Conservation (phyloP, 2,329 filamentous ascomycete species). For the Karstenula rhodostoma region DNA sequence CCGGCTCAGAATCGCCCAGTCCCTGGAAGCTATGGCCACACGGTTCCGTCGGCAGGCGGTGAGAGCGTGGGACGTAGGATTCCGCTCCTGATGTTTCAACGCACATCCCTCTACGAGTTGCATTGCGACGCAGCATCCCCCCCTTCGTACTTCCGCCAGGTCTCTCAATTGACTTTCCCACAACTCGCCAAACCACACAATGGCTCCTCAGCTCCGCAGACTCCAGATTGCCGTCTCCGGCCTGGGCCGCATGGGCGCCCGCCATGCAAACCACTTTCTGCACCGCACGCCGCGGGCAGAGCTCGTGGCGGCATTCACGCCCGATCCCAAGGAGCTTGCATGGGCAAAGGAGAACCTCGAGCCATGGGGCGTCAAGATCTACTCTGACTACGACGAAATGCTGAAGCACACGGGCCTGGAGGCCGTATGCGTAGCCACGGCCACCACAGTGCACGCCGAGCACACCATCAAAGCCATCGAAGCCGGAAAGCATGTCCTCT, state of each 20-base stretch:
- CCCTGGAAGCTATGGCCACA: slow-evolving; percentile 31
- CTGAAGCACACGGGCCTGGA: slow-evolving; percentile 63
- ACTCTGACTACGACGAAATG: slow-evolving; percentile 65
- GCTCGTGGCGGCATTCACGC: slow-evolving; percentile 58
- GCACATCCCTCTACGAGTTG: background rate
- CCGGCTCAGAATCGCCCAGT: slow-evolving; percentile 3
- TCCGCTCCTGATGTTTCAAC: slow-evolving; percentile 8
- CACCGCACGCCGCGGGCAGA: slow-evolving; percentile 56
- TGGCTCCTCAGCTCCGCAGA: slow-evolving; percentile 47
- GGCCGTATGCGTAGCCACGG: slow-evolving; percentile 64
- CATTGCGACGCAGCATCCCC: slow-evolving; percentile 2
- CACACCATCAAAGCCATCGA: slow-evolving; percentile 66
- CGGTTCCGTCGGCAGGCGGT: slow-evolving; percentile 7
- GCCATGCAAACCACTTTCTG: slow-evolving; percentile 58
- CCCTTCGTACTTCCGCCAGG: slow-evolving; percentile 3
- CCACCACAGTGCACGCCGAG: slow-evolving; percentile 64
- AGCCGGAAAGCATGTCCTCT: slow-evolving; percentile 63
- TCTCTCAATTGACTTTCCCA: slow-evolving; percentile 9
- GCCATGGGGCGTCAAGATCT: slow-evolving; percentile 61
- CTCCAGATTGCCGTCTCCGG: slow-evolving; percentile 57
- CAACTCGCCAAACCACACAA: slow-evolving; percentile 21
- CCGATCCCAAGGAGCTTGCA: slow-evolving; percentile 50
- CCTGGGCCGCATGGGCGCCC: slow-evolving; percentile 60
- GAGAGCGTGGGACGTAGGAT: background rate
- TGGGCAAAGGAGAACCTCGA: slow-evolving; percentile 62